Percentiles rank a stretch among this genome's conserved stretches.
These are phyloP conservation scores for Incumbomyces lentus DNA, from an alignment of 2,329 filamentous ascomycete genomes.

Conservation along the genomic window DNA sequence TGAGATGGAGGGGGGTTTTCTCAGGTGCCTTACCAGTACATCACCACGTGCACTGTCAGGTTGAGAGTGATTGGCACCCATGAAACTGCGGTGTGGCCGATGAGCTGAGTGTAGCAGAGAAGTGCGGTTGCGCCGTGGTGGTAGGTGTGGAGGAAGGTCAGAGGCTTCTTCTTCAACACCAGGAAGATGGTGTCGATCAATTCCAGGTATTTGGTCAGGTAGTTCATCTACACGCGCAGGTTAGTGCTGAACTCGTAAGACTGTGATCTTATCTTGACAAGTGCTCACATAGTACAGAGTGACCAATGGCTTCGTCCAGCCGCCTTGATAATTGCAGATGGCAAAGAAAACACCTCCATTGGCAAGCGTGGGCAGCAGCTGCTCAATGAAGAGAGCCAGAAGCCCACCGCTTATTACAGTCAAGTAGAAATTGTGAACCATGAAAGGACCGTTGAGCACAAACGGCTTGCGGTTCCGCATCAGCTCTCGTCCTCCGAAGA, in stretches of 20 bases:
- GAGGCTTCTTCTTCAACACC: slow-evolving; percentile 98
- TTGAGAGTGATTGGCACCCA: slow-evolving; percentile 93
- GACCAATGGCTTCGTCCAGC: slow-evolving; percentile 88
- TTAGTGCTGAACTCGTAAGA: neutral
- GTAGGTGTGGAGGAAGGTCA: slow-evolving; percentile 98
- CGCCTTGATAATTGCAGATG: slow-evolving; percentile 67
- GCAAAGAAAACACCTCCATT: slow-evolving; percentile 76
- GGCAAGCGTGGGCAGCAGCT: slow-evolving; percentile 73
- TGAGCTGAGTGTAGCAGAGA: slow-evolving; percentile 94
- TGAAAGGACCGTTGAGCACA: slow-evolving; percentile 81
- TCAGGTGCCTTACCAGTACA: slow-evolving; percentile 75
- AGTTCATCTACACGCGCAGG: slow-evolving; percentile 61
- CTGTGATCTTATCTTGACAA: slow-evolving; percentile 32
- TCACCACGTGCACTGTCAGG: slow-evolving; percentile 88
- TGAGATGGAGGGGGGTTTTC: neutral
- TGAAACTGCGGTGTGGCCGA: slow-evolving; percentile 83
- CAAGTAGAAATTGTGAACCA: slow-evolving; percentile 93
- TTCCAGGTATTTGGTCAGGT: slow-evolving; percentile 96
- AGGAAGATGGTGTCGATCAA: slow-evolving; percentile 92
- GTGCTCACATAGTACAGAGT: slow-evolving; percentile 83
- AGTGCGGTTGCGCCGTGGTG: slow-evolving; percentile 95
- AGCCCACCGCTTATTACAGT: slow-evolving; percentile 74
- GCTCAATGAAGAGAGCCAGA: slow-evolving; percentile 77
- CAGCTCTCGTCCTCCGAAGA: slow-evolving; percentile 82
- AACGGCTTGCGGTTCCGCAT: slow-evolving; percentile 82